Evolutionary conservation across 176 grass and related monocot species (phyloP).

Genomic region (Thalia dealbata): DNA sequence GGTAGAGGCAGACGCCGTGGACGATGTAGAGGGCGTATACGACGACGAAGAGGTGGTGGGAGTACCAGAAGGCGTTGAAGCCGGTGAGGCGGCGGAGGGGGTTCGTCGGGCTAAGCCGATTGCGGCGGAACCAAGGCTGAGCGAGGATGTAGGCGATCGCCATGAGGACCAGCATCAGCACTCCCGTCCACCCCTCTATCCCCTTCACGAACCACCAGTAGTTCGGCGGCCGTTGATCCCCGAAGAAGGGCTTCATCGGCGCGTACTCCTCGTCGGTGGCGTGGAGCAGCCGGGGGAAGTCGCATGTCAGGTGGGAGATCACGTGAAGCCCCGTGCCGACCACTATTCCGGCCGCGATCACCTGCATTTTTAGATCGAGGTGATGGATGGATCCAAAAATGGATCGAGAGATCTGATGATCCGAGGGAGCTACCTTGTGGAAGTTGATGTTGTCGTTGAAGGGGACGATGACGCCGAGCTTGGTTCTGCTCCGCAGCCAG

Average conservation of each 20-base stretch:
- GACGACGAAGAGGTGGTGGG: slow-evolving; percentile 84
- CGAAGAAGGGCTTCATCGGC: slow-evolving; percentile 74
- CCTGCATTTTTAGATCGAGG: slow-evolving; percentile 17
- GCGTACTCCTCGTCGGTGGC: slow-evolving; percentile 50
- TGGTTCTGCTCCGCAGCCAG: slow-evolving; percentile 24
- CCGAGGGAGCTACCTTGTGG: slow-evolving; percentile 4
- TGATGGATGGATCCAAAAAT: neutral
- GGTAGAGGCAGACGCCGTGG: slow-evolving; percentile 75
- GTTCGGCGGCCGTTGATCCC: slow-evolving; percentile 33
- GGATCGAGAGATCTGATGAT: neutral
- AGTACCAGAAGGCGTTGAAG: slow-evolving; percentile 99
- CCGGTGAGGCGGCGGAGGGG: slow-evolving; percentile 42
- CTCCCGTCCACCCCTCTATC: slow-evolving; percentile 62
- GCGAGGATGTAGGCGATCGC: slow-evolving; percentile 58
- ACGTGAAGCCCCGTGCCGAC: slow-evolving; percentile 55
- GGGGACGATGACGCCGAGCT: slow-evolving; percentile 15
- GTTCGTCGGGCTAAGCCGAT: slow-evolving; percentile 44
- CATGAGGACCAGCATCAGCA: slow-evolving; percentile 77
- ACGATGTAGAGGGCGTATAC: slow-evolving; percentile 58
- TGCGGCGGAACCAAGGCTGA: slow-evolving; percentile 67
- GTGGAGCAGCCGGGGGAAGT: slow-evolving; percentile 67
- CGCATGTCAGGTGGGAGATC: slow-evolving; percentile 57
- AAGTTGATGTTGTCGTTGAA: slow-evolving; percentile 32
- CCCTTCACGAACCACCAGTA: slow-evolving; percentile 95
- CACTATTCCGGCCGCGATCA: slow-evolving; percentile 42